Evolutionary conservation across 2,329 filamentous ascomycete genomes (phyloP).

Genomic region (Westerdykella ornata): DNA sequence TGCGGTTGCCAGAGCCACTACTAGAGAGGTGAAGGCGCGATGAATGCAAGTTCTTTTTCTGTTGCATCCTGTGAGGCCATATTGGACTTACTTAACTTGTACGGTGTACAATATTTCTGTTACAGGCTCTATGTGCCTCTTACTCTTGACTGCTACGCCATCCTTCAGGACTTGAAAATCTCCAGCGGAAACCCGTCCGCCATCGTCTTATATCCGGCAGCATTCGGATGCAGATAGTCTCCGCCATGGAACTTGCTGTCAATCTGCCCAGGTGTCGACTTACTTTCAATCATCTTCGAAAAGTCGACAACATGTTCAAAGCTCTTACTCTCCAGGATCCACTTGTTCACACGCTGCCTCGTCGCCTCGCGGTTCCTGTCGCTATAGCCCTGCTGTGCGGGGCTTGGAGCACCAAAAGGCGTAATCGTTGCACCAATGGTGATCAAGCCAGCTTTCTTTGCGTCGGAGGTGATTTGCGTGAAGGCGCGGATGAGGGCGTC

Average conservation of each 20-base stretch:
- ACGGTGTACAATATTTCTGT: too few species aligned
- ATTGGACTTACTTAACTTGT: too few species aligned
- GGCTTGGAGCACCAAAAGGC: slow-evolving; percentile 44
- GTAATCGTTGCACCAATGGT: slow-evolving; percentile 59
- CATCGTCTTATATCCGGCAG: slow-evolving; percentile 52
- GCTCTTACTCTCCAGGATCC: slow-evolving; percentile 46
- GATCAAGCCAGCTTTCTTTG: slow-evolving; percentile 47
- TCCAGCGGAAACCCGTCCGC: slow-evolving; percentile 52
- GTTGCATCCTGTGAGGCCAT: too few species aligned
- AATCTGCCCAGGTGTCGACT: slow-evolving; percentile 42
- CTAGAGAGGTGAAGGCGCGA: too few species aligned
- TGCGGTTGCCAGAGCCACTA: too few species aligned
- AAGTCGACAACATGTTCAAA: slow-evolving; percentile 59
- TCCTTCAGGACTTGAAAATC: slow-evolving; percentile 38
- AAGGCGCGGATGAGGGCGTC: slow-evolving; percentile 50
- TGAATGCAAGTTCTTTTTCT: too few species aligned
- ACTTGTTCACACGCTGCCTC: slow-evolving; percentile 52
- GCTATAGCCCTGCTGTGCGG: slow-evolving; percentile 44
- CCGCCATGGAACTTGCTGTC: slow-evolving; percentile 50
- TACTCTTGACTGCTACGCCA: too few species aligned
- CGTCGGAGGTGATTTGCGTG: slow-evolving; percentile 48
- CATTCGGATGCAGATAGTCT: slow-evolving; percentile 58
- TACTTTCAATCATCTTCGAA: slow-evolving; percentile 48
- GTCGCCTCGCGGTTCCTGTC: slow-evolving; percentile 49
- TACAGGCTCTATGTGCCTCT: too few species aligned